Conservation (phyloP, 1,139 yeast species). For the Trichomonascaceae sp. region DNA sequence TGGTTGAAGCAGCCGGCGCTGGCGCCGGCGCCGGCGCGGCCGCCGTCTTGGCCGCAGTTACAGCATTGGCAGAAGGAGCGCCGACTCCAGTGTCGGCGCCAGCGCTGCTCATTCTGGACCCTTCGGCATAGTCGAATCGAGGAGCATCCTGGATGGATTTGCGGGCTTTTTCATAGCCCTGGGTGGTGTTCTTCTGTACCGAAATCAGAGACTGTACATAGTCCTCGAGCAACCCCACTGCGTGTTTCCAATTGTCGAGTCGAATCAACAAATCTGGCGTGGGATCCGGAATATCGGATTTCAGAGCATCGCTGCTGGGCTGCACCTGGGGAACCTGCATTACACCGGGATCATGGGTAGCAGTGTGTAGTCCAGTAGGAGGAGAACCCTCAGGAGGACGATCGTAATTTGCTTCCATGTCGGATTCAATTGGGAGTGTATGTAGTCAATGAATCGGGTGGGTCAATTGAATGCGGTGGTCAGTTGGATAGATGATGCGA, state of each 20-base stretch:
- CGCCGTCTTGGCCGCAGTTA: conserved; percentile 3
- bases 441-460: too few species aligned
- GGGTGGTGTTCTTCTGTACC: conserved; percentile 18
- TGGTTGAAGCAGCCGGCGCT: conserved; percentile 2
- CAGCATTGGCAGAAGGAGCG: conserved; percentile 1
- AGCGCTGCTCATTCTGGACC: conserved; percentile 1
- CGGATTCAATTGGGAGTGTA: too few species aligned
- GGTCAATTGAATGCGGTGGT: too few species aligned
- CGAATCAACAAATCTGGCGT: conserved; percentile 23
- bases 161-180: conserved; percentile 23
- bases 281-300: conserved; percentile 22
- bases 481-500: too few species aligned
- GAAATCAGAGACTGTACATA: conserved; percentile 19
- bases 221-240: conserved; percentile 20
- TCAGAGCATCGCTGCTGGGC: conserved; percentile 12
- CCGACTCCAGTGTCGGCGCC: conserved; percentile 2
- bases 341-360: too few species aligned
- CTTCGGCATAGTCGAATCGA: conserved; percentile 15
- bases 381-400: too few species aligned
- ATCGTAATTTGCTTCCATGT: too few species aligned
- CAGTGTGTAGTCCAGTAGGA: too few species aligned
- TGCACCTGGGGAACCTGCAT: neutral
- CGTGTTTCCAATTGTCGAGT: conserved; percentile 27
- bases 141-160: conserved; percentile 24
- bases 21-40: conserved; percentile 2